phyloP scores from a whole-genome alignment of 2,329 filamentous ascomycete species.

The Hymenoscyphus infarciens region DNA sequence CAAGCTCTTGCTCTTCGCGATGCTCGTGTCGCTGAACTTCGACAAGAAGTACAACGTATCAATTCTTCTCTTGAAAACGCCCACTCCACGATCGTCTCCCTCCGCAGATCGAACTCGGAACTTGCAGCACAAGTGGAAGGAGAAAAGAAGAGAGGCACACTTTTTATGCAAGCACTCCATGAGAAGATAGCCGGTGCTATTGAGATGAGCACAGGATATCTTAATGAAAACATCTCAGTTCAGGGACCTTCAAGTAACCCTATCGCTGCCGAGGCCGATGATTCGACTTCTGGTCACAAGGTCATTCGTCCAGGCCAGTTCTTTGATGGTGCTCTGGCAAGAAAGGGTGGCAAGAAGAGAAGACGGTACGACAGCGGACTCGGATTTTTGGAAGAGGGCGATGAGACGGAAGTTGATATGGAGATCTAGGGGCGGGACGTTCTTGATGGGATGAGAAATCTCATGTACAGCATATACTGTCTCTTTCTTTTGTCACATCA shows the following conservation, averaged over 20 bases:
- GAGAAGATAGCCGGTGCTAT: slow-evolving; percentile 49
- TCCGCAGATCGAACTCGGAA: slow-evolving; percentile 46
- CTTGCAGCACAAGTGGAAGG: slow-evolving; percentile 45
- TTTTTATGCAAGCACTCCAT: slow-evolving; percentile 48
- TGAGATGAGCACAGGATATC: slow-evolving; percentile 44
- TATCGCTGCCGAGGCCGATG: background rate
- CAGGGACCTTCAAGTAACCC: background rate
- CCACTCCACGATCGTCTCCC: slow-evolving; percentile 43
- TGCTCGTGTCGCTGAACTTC: slow-evolving; percentile 46
- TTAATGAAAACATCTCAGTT: slow-evolving; percentile 29
- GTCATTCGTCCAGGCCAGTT: slow-evolving; percentile 18
- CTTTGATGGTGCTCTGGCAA: slow-evolving; percentile 23
- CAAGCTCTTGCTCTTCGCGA: slow-evolving; percentile 49
- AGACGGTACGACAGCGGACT: slow-evolving; percentile 53
- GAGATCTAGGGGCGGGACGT: slow-evolving; percentile 1
- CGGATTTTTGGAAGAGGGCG: slow-evolving; percentile 53
- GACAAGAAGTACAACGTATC: slow-evolving; percentile 46
- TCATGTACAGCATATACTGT: background rate
- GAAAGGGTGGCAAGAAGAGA: slow-evolving; percentile 37
- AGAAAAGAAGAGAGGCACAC: slow-evolving; percentile 46
- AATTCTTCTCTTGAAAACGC: slow-evolving; percentile 45
- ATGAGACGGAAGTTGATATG: slow-evolving; percentile 28
- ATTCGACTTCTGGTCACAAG: background rate
- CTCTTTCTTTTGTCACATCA: background rate
- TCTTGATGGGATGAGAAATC: background rate